phyloP scores from a whole-genome alignment of 371 early-diverging fungal genomes.

The Mortierella sp. region DNA sequence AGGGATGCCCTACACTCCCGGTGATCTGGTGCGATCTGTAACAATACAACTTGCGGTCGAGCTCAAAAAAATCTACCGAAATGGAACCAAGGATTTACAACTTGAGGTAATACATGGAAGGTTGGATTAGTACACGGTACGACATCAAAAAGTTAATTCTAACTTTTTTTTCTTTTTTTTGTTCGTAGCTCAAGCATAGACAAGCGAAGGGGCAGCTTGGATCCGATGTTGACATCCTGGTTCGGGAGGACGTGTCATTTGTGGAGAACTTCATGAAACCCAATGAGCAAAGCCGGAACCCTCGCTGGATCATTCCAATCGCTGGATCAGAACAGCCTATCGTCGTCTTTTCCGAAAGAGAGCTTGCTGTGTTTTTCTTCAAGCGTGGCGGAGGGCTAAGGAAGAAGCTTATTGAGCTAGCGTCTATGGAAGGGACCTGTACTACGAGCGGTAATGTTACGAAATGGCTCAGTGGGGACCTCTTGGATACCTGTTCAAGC shows the following conservation, averaged over 20 bases:
- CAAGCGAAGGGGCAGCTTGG: constrained; percentile 1
- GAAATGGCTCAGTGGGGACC: not conserved
- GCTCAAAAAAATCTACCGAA: constrained; percentile 5
- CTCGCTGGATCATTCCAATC: constrained; percentile 4
- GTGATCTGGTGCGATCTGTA: constrained; percentile 9
- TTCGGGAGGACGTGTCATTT: not conserved
- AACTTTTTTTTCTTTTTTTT: not conserved
- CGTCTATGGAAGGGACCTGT: constrained; percentile 2
- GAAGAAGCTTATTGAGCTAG: constrained; percentile 14
- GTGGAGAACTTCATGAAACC: constrained; percentile 17
- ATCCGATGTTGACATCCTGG: not conserved
- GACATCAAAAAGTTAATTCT: not conserved
- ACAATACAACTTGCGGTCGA: constrained; percentile 9
- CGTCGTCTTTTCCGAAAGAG: constrained; percentile 11
- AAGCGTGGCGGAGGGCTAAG: constrained; percentile 1
- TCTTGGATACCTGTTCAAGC: constrained; percentile 18
- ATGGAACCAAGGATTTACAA: constrained; percentile 6
- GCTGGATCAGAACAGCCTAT: not conserved
- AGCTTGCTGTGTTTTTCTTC: constrained; percentile 15
- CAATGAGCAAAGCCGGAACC: constrained; percentile 1
- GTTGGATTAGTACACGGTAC: too few species aligned
- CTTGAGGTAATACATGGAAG: constrained; percentile 10
- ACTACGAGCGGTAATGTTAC: not conserved
- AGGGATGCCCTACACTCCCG: constrained; percentile 10
- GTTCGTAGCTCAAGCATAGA: constrained; percentile 11